phyloP scores from a whole-genome alignment of 768 basidiomycete genomes.

The Agrocybe pediades region DNA sequence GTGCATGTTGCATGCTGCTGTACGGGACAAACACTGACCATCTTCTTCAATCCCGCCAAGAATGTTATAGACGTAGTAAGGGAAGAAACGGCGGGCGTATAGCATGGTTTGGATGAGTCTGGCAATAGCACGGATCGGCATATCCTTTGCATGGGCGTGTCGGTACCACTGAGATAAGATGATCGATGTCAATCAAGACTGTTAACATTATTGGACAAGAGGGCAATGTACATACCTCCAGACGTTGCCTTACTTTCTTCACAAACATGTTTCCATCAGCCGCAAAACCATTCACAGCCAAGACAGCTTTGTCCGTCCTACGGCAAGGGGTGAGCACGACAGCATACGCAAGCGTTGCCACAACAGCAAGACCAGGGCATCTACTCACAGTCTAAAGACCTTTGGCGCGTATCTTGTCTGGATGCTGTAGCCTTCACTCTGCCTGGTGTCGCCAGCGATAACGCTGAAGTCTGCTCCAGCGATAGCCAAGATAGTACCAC shows the following conservation, averaged over 20 bases:
- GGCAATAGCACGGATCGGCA: conserved; percentile 97
- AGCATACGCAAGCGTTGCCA: conserved; percentile 4
- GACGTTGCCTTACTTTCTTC: conserved; percentile 91
- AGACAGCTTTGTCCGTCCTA: conserved; percentile 90
- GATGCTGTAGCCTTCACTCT: conserved; percentile 96
- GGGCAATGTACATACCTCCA: conserved; percentile 68
- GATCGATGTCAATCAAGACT: conserved; percentile 1
- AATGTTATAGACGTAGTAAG: conserved; percentile 97
- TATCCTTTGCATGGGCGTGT: conserved; percentile 95
- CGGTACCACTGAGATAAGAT: conserved; percentile 80
- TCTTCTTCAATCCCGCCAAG: conserved; percentile 96
- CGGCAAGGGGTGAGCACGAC: conserved; percentile 5
- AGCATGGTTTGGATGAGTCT: conserved; percentile 98
- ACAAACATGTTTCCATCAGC: conserved; percentile 98
- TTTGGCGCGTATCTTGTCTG: conserved; percentile 97
- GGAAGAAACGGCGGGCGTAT: conserved; percentile 95
- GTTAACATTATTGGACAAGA: not conserved
- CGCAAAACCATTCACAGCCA: conserved; percentile 96
- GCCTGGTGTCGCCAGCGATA: conserved; percentile 95
- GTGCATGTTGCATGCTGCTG: not conserved
- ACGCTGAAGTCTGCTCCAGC: conserved; percentile 93
- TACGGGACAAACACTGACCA: conserved; percentile 53
- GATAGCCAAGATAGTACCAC: conserved; percentile 95
- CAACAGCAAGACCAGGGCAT: not conserved
- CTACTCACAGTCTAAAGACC: conserved; percentile 85